Base-by-base conservation (phyloP, 352 stramenopile genomes). In the Peronospora destructor region DNA sequence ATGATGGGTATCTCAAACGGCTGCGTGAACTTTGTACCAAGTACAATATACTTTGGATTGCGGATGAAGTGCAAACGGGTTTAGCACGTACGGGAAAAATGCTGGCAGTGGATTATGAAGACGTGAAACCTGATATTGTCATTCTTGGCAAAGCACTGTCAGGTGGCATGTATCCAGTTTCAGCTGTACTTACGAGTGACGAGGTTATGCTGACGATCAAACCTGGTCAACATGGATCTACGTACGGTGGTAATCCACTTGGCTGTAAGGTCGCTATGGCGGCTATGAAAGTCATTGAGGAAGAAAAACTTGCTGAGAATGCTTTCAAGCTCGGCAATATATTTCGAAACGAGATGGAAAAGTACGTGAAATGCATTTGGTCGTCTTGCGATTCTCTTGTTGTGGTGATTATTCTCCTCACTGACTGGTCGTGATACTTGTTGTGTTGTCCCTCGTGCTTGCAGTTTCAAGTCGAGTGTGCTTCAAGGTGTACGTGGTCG, bases 201-300 rank as follows among this genome's bases (percentile, higher is more conserved):
- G 95, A 99, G 74, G 77, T 98, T 12, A 99, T 99, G 94, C 76
- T 98, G 13, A 98, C 85, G 33, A 95, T 99, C 49, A 97, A 98
- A 56, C 95, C 95, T 12, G 95, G 95, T 4, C 84, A 98, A 67
- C 95, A 98, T 64, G 95, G 95, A 33, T 97, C 87, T 13, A 98
- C 95, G 3, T 98, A 98, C 70, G 95, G 95, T 42, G 95, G 95
- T 34, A 98, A 98, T 73, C 95, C 95, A 19, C 68, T 99, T 8
- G 95, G 91, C 40, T 98, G 95, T 73, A 93, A 90, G 64, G 95
- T 99, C 40, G 96, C 96, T 13, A 98, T 92, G 63, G 96, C 95
- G 7, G 96, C 97, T 11, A 84, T 99, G 43, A 59, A 77, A 37
- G 70, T 77, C 4, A 71, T 99, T 13, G 55, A 90, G 28, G 96